Evolutionary conservation across 2,329 filamentous ascomycete species (phyloP), one percentile per base, ranked within the genome.

Genomic region (Acrocalymma vagum): DNA sequence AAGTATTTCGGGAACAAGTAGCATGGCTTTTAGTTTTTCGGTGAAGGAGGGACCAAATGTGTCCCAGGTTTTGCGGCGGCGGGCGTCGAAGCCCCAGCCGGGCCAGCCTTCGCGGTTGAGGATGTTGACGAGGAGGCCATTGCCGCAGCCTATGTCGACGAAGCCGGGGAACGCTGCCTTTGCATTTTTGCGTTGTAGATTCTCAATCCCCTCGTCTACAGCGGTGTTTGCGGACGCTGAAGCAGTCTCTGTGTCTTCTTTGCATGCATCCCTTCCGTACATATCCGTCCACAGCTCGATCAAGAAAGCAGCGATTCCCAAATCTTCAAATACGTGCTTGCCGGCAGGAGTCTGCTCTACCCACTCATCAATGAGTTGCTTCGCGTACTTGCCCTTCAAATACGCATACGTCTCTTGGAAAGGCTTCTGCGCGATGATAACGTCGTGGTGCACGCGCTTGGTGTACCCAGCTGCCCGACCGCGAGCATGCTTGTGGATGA

Each of bases 251-350:
- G 13, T 29, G 9, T 41, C 57, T 62, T 42, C 38, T 5, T 28
- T 15, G 1, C 31, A 14, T 8, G 20, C 20, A 4, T 11, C 40
- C 9, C 25, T 42, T 3, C 66, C 65, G 65, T 97, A 97, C 85
- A 96, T 93, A 42, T 87, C 83, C 9, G 75, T 72, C 94, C 94
- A 99, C 2, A 97, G 74, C 73, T 96, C 92, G 17, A 97, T 89
- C 35, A 97, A 75, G 59, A 96, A 99, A 0, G 93, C 88, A 0
- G 93, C 88, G 48, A 99, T 96, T 4, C 84, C 82, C 14, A 99
- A 73, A 63, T 97, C 93, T 65, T 99, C 94, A 69, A 96, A 97
- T 3, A 97, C 90, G 63, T 97, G 92, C 67, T 97, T 99, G 11
- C 77, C 77, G 0, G 92, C 89, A 63, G 95, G 91, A 0, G 92